Evolutionary conservation across 2,329 filamentous ascomycete genomes (phyloP), one percentile per base, ranked within the genome.

Genomic region (Fusarium hostae): DNA sequence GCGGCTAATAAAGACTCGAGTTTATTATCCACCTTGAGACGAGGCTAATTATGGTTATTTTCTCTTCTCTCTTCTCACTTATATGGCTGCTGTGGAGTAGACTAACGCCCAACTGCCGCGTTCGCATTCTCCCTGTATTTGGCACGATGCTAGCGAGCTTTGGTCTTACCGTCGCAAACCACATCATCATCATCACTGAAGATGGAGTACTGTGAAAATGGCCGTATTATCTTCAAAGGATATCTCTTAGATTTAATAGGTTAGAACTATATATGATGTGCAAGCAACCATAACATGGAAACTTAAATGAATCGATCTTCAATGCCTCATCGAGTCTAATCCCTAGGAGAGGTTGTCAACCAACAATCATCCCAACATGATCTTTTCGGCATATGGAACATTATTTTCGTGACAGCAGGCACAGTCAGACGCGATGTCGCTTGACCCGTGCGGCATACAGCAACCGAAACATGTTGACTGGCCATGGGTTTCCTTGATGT

Each of bases 111-210:
- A 95, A 97, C 79, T 99, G 99, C 81, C 88, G 96, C 30, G 94
- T 97, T 15, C 88, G 96, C n/a, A 98, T 99, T 62, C 82, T 99
- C 13, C 96, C 96, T 0, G 96, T 99, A 0, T 84, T 99, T 7
- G 96, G 96, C 2, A 98, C 96, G 0, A 98, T 99, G 95, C 96
- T 96, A 0, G 95, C 96, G 5, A 91, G 98, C 2, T 99, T 99
- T 80, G 96, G 96, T 15, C 92, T 97, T 63, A 93, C 92, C 0
- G 89, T 93, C 13, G 95, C 96, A 9, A 99, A 98, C 81, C 94
- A 98, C 78, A 90, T 98, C 68, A 95, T 98, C 72, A 87, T 97
- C 60, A 88, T 98, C 48, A 84, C 87, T 22, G n/a, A 18, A 13
- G 39, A 40, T n/a, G 12, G 20, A 40, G 20, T n/a, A n/a, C n/a